Evolutionary conservation across 1,284 basidiomycete genomes (phyloP), one percentile per base, ranked within the genome.

Genomic region (Agaricales sp.): DNA sequence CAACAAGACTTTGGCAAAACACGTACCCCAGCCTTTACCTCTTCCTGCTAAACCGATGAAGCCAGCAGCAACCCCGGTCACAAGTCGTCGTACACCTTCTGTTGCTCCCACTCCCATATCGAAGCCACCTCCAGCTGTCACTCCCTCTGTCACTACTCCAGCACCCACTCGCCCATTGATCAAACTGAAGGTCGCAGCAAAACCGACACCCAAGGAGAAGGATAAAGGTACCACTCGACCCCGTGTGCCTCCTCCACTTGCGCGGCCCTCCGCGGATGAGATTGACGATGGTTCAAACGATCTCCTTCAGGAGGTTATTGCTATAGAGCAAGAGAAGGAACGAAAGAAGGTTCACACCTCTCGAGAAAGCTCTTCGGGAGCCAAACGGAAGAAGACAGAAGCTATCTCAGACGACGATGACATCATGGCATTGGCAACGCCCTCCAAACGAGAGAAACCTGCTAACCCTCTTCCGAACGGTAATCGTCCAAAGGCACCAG

Each of bases 211-310:
- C 19, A 82, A 78, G 60, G 24, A 69, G 68, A 53, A 78, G 79
- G 57, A 62, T 68, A 1, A 73, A 73, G 53, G 65, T 63, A 18
- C 50, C 41, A 25, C 24, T 26, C 19, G 43, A 55, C 55, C 11
- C 45, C 13, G 23, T 26, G 12, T 51, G 25, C 8, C 2, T 38
- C n/a, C 2, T 37, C 20, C 24, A 38, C 6, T 21, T 65, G 63
- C 41, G 51, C 50, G 65, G 11, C 78, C 78, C 1, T 78, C 80
- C 2, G 79, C 81, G 3, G 70, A 77, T 2, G 79, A 78, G 57
- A 74, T 83, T 43, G 84, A 87, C 55, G 85, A 87, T 61, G 84
- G 81, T 11, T 83, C 81, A 20, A 77, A 82, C 53, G 86, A 89
- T 58, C 69, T 89, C 41, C 67, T 87, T 2, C 84, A 87, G 59